Evolutionary conservation across 179 eudicot species (phyloP), one percentile per base, ranked within the genome.

Genomic region (Spergularia azorica): DNA sequence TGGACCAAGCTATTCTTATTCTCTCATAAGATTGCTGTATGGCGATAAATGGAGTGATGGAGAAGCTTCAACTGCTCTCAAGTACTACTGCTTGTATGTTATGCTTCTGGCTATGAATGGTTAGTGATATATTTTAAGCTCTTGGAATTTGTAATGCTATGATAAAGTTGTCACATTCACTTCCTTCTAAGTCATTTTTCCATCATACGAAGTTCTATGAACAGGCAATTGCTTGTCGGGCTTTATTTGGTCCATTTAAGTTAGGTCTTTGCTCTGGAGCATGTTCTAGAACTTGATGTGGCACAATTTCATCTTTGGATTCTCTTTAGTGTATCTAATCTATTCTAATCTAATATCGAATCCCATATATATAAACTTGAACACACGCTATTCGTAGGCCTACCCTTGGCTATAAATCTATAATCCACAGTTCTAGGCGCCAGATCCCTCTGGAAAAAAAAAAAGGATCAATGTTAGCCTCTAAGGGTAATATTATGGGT

Each of bases 11-110:
- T 96, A 89, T 84, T 94, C 97, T 46, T 96, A 96, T 84, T 88
- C 93, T 74, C 95, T 90, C 75, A 86, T 96, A 79, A 87, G 99
- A 87, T 79, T 96, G 81, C 82, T 96, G 60, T 96, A 94, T 81
- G 99, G 98, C 78, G 87, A 82, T 76, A 91, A 90, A 77, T 96
- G 99, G 98, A 96, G 98, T 83, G 98, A 96, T 72, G 99, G 99
- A 80, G 99, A 96, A 92, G 99, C 99, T 67, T 83, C 99, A 58
- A 82, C 92, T 70, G 97, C 98, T 79, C 93, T 94, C 70, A 83
- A 84, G 80, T 92, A 86, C 82, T 96, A 93, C 79, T 90, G 98
- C 81, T 63, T 94, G 79, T 96, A 90, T 79, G 90, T 96, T 63
- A 84, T 90, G 67, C 83, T 82, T 64, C 84, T 96, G 82, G 99